Base-by-base conservation (phyloP, 495 filamentous ascomycete genomes). In the Penicillium bovifimosum region DNA sequence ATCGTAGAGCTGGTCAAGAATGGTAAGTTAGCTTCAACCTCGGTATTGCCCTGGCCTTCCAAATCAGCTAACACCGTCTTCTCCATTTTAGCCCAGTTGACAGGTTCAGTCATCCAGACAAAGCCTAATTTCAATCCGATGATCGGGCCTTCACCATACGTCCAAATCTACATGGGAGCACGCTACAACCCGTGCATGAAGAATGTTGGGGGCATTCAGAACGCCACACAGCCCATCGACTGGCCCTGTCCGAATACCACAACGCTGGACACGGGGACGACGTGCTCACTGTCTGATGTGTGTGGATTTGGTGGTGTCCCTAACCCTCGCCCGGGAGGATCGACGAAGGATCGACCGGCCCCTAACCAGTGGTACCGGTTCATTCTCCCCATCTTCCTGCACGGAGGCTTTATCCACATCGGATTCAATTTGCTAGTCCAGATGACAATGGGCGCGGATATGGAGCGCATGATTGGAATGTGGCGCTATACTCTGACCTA, bases 341-440 rank as follows among this genome's bases (percentile, higher is more conserved):
- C 65, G 13, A 61, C 76, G 35, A 63, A 71, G 42, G 76, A 79
- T 41, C 63, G 58, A 6, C 75, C 70, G 5, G 68, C 76, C 47
- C 93, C 93, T 13, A 84, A 96, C 60, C 93, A 98, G 66, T 97
- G 93, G 93, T 98, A 81, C 64, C 85, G 93, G 44, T 96, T 98
- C 72, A 96, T 98, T 65, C 72, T 84, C 14, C 93, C 93, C 40
- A 97, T 98, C 50, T 98, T 98, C 75, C 68, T 96, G 53, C 93
- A 98, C 62, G 89, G 87, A 24, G 93, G 93, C 5, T 70, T 98
- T 36, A 81, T 98, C 55, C 93, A 98, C 70, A 95, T 98, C 52
- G 86, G 80, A 10, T 96, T 96, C 79, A 98, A 98, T 65, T 77
- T 97, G 73, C 76, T 96, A 3, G 80, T 96, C 7, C 93, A 98